Evolutionary conservation across 805 yeast genomes (phyloP), one percentile per base, ranked within the genome.

Genomic region (Saccharomyces paradoxus): DNA sequence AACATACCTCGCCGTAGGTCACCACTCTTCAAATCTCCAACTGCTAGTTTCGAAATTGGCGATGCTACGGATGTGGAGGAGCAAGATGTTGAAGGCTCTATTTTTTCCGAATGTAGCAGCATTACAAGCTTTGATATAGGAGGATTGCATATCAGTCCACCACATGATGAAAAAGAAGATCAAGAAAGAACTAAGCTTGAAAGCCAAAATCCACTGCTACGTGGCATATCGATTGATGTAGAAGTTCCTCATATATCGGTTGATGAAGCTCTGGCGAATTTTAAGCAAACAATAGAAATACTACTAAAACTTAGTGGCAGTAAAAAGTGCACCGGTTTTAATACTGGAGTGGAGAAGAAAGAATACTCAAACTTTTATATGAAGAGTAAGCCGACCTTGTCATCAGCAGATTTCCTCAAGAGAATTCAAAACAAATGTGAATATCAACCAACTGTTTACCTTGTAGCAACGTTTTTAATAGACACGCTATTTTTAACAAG

Each of bases 361-460:
- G 56, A 53, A 32, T 59, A 31, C 27, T 49, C 56, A 6, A 55
- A 46, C 28, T 69, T 66, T 53, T 51, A 30, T 17, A 69, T 69
- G 72, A 67, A 68, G 49, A 63, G 66, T 46, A 48, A 60, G 2
- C 70, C 72, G 0, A 55, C 68, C 2, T 51, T 69, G 17, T 55
- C 65, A 6, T 64, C 56, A 30, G 51, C 55, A 46, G 60, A 63
- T 27, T 61, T 66, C 12, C 51, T 69, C 29, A 50, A 58, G 1
- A 56, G 72, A 44, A 62, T 69, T 3, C 69, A 69, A 28, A 48
- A 64, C 22, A 69, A 68, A 59, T 69, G 71, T 52, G 55, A 60
- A 52, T 66, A 62, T 26, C 61, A 65, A 5, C 52, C 69, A 5
- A 56, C 60, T 3, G 62, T 68, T 13, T 69, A 64, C 53, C 52